Percentiles rank a stretch among this genome's conserved stretches.
These are phyloP conservation scores for Candida easanensis DNA, from an alignment of 805 yeast genomes.

Conservation along the genomic window DNA sequence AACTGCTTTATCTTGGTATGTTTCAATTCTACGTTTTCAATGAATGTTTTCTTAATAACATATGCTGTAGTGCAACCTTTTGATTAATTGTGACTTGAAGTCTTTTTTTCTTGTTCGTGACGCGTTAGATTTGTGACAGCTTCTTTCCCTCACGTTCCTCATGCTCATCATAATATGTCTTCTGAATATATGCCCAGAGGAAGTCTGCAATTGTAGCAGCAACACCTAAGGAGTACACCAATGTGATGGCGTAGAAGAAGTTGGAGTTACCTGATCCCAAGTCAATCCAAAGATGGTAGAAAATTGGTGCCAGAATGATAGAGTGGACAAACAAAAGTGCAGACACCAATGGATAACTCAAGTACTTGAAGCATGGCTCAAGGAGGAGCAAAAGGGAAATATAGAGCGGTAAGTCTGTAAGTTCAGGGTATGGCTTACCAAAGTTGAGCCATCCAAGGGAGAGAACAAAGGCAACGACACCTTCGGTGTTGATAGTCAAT, in stretches of 20 bases:
- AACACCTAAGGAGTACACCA: slow-evolving; percentile 72
- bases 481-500: slow-evolving; percentile 68
- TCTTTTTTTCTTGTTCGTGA: too few species aligned
- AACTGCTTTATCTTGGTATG: too few species aligned
- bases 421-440: slow-evolving; percentile 82
- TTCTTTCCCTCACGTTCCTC: slow-evolving; percentile 5
- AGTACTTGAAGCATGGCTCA: slow-evolving; percentile 42
- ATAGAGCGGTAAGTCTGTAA: slow-evolving; percentile 69
- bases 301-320: slow-evolving; percentile 75
- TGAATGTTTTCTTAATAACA: too few species aligned
- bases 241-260: slow-evolving; percentile 91
- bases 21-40: too few species aligned
- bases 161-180: slow-evolving; percentile 16
- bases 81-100: too few species aligned
- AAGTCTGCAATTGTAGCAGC: slow-evolving; percentile 70
- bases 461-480: slow-evolving; percentile 53
- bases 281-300: slow-evolving; percentile 91
- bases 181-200: slow-evolving; percentile 57
- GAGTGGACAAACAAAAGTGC: slow-evolving; percentile 54
- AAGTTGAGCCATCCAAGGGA: slow-evolving; percentile 54
- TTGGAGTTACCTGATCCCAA: slow-evolving; percentile 94
- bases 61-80: too few species aligned
- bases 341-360: slow-evolving; percentile 47
- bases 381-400: slow-evolving; percentile 46
- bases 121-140: slow-evolving; percentile 9